phyloP scores from a whole-genome alignment of 495 filamentous ascomycete genomes.

The Hypoxylon intermedium region DNA sequence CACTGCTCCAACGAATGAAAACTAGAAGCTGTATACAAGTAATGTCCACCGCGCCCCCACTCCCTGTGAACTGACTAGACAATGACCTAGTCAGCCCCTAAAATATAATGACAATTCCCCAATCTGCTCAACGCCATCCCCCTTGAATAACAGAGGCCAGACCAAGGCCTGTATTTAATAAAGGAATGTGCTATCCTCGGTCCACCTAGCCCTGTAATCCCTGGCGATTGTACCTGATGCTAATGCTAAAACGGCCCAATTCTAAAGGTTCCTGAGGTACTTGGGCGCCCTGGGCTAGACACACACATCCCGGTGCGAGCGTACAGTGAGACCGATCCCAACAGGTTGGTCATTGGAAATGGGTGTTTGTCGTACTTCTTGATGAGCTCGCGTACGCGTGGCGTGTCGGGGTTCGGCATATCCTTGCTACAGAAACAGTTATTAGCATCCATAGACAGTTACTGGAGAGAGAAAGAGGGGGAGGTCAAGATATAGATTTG shows the following conservation, averaged over 20 bases:
- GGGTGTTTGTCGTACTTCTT: conserved; percentile 11
- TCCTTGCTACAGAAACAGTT: background rate
- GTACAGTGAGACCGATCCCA: conserved; percentile 21
- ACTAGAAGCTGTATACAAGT: background rate
- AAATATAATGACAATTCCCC: background rate
- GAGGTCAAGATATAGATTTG: background rate
- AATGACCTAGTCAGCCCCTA: background rate
- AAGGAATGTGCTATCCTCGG: background rate
- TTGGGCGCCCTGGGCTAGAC: background rate
- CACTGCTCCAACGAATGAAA: background rate
- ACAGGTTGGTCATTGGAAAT: conserved; percentile 25
- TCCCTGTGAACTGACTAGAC: background rate
- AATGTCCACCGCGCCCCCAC: background rate
- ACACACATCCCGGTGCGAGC: conserved; percentile 5
- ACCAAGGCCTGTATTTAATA: background rate
- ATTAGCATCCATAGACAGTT: background rate
- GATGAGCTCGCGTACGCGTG: conserved; percentile 20
- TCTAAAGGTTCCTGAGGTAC: background rate
- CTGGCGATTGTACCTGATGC: background rate
- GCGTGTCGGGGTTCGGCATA: conserved; percentile 17
- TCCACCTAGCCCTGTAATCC: too few species aligned
- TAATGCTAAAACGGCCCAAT: background rate
- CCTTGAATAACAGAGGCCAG: background rate
- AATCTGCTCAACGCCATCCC: background rate
- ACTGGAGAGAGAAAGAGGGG: background rate